Percentiles rank a stretch among this genome's conserved stretches.
phyloP scores from a whole-genome alignment of 2,329 filamentous ascomycete genomes.

The Exophiala bonariae region DNA sequence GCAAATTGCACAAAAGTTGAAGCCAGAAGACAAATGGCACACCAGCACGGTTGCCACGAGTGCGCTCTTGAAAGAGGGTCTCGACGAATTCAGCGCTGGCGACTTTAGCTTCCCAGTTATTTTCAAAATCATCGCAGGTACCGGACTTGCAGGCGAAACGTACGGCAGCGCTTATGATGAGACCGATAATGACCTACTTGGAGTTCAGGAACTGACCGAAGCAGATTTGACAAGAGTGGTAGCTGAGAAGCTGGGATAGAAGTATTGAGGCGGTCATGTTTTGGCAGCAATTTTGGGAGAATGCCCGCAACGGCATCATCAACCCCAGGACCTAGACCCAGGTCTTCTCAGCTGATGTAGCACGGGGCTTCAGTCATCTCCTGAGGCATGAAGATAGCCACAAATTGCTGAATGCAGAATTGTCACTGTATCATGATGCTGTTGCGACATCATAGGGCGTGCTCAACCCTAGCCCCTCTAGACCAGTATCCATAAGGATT shows the following conservation, averaged over 20 bases:
- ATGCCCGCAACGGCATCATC: too few relatives aligned
- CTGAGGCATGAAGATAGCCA: too few relatives aligned
- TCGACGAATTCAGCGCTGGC: conserved; percentile 25
- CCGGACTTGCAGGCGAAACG: conserved; percentile 34
- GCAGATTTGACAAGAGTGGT: conserved; percentile 34
- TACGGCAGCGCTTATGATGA: conserved; percentile 34
- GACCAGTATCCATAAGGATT: too few relatives aligned
- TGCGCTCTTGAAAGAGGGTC: conserved; percentile 3
- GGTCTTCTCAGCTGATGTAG: too few relatives aligned
- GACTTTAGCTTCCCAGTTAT: conserved; percentile 32
- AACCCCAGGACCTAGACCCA: too few relatives aligned
- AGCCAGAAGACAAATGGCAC: conserved; percentile 18
- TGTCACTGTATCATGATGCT: too few relatives aligned
- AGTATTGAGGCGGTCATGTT: too few relatives aligned
- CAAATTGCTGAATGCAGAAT: too few relatives aligned
- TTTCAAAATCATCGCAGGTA: conserved; percentile 31
- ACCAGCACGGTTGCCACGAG: conserved; percentile 1
- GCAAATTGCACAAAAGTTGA: conserved; percentile 33
- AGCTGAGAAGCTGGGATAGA: conserved; percentile 6
- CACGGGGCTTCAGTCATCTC: too few relatives aligned
- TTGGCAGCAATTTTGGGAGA: too few relatives aligned
- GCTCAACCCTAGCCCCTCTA: too few relatives aligned
- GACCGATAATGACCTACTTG: conserved; percentile 40
- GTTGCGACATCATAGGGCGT: too few relatives aligned
- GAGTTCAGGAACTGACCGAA: conserved; percentile 34